These are phyloP conservation scores for Ordospora pajunii DNA, from an alignment of 371 early-diverging fungal species.

Conservation along the genomic window DNA sequence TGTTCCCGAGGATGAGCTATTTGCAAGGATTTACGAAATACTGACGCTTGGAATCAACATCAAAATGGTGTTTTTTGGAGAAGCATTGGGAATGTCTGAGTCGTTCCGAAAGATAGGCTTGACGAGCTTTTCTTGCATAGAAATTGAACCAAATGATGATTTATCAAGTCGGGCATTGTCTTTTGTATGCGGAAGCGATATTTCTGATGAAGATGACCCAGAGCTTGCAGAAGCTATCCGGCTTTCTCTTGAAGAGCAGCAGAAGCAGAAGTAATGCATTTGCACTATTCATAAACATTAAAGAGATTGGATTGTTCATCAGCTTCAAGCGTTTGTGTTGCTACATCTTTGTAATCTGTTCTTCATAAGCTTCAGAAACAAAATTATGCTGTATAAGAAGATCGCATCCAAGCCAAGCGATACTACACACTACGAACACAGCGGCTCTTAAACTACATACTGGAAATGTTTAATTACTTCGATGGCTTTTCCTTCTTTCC, in stretches of 20 bases:
- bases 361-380: no score
- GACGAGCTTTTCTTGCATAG: constrained; percentile 15
- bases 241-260: constrained; percentile 32
- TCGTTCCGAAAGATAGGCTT: constrained; percentile 6
- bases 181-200: neutral
- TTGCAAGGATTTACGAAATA: constrained; percentile 75
- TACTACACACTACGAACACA: no score
- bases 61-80: constrained; percentile 88
- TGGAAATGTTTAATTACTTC: constrained; percentile 64
- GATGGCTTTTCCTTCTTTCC: constrained; percentile 99
- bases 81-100: constrained; percentile 73
- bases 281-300: neutral
- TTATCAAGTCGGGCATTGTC: constrained; percentile 2
- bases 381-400: no score
- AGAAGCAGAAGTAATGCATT: constrained; percentile 4
- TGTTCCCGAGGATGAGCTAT: constrained; percentile 69
- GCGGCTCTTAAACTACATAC: no score
- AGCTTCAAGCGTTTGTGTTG: no score
- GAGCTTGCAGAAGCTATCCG: constrained; percentile 53
- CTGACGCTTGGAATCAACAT: constrained; percentile 89
- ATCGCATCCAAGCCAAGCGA: no score
- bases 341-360: no score
- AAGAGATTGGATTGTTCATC: neutral
- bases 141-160: constrained; percentile 24
- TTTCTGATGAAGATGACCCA: constrained; percentile 40